phyloP scores from a whole-genome alignment of 164 flowering plant species.

The Annona cherimola region DNA sequence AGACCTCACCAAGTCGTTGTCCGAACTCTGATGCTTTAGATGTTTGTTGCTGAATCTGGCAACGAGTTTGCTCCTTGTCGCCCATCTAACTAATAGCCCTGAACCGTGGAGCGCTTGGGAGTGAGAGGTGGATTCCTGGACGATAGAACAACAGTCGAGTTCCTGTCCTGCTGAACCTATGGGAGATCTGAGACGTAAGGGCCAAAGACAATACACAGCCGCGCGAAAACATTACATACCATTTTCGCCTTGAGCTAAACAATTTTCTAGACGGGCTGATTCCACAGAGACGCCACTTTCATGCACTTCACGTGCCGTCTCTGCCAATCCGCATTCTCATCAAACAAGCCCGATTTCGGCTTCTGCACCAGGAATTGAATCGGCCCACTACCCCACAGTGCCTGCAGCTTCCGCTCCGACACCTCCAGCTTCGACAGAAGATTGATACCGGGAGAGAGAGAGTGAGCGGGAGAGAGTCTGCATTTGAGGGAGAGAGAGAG shows the following conservation, averaged over 20 bases:
- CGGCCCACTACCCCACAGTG: slow-evolving; percentile 23
- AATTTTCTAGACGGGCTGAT: slow-evolving; percentile 39
- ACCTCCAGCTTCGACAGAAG: slow-evolving; percentile 42
- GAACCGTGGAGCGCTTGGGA: slow-evolving; percentile 1
- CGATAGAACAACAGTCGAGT: background rate
- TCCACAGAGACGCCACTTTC: slow-evolving; percentile 53
- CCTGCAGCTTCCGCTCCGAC: slow-evolving; percentile 36
- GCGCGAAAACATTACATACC: slow-evolving; percentile 38
- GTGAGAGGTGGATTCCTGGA: slow-evolving; percentile 7
- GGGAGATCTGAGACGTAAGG: slow-evolving; percentile 35
- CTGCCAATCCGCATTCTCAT: slow-evolving; percentile 38
- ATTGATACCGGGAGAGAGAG: slow-evolving; percentile 34
- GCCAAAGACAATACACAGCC: slow-evolving; percentile 49
- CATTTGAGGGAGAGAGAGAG: too few relatives aligned
- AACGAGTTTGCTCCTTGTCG: background rate
- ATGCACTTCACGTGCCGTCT: slow-evolving; percentile 36
- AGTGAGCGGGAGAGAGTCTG: too few relatives aligned
- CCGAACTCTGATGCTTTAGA: background rate
- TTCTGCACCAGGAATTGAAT: slow-evolving; percentile 8
- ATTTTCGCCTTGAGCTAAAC: slow-evolving; percentile 50
- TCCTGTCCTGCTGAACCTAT: slow-evolving; percentile 1
- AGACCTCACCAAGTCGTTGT: background rate
- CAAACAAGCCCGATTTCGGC: slow-evolving; percentile 28
- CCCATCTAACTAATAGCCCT: background rate
- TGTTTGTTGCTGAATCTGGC: slow-evolving; percentile 34